Conservation (phyloP, 108 stramenopile species). For the Aurantiochytrium sp. region DNA sequence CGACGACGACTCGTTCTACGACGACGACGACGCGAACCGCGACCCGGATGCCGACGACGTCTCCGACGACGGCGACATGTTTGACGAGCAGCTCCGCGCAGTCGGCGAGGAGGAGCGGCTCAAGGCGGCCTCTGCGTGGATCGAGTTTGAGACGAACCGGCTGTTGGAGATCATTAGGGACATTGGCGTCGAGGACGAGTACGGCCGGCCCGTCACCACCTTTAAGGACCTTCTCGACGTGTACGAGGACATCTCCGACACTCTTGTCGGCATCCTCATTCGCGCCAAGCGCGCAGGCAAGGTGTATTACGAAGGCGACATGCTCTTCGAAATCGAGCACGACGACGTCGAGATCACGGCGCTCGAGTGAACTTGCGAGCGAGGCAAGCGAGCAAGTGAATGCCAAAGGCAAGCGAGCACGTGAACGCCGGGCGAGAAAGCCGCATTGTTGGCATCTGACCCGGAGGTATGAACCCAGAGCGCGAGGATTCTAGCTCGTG, state of each 20-base stretch:
- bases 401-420: too few species aligned
- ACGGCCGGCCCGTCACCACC: neutral
- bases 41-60: neutral
- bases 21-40: neutral
- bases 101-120: neutral
- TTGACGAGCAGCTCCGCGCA: neutral
- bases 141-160: slow-evolving; percentile 32
- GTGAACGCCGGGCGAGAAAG: too few species aligned
- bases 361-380: neutral
- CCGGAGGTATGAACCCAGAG: too few species aligned
- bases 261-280: neutral
- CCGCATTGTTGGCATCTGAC: too few species aligned
- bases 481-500: too few species aligned
- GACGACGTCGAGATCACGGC: neutral
- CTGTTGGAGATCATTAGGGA: neutral
- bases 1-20: neutral
- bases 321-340: slow-evolving; percentile 10
- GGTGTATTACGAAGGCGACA: slow-evolving; percentile 12
- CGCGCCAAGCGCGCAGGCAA: slow-evolving; percentile 23
- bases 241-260: slow-evolving; percentile 20
- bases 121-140: slow-evolving; percentile 1
- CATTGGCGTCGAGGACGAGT: neutral
- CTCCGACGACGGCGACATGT: neutral
- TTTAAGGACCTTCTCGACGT: neutral
- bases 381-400: too few species aligned